Percentiles rank a stretch among this genome's conserved stretches.
Conservation (phyloP, 108 stramenopile species). For the Cyclotella atomus region DNA sequence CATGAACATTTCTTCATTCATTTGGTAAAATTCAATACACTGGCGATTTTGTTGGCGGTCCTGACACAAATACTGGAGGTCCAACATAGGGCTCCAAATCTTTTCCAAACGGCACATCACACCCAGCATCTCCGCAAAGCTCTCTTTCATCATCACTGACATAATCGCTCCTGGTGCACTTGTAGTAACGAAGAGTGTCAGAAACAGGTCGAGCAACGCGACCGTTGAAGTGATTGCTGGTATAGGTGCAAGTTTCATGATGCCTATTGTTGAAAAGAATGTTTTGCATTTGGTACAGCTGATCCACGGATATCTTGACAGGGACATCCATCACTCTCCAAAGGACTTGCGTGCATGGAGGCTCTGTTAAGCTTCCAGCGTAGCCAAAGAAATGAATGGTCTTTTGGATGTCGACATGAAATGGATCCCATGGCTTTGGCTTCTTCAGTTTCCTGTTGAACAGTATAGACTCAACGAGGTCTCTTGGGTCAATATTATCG, state of each 20-base stretch:
- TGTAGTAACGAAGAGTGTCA: constrained; percentile 18
- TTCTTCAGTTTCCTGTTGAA: constrained; percentile 27
- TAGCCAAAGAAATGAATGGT: constrained; percentile 78
- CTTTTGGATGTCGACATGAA: constrained; percentile 59
- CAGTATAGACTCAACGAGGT: neutral
- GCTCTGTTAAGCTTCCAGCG: constrained; percentile 79
- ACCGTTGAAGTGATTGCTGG: constrained; percentile 65
- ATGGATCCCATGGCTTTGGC: constrained; percentile 63
- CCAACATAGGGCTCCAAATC: constrained; percentile 29
- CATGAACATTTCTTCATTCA: too few species aligned
- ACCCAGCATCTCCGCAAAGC: constrained; percentile 30
- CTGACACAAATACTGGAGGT: constrained; percentile 29
- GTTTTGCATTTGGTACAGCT: constrained; percentile 69
- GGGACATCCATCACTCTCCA: constrained; percentile 79
- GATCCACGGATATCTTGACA: constrained; percentile 58
- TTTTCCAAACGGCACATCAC: constrained; percentile 30
- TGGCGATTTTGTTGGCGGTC: constrained; percentile 32
- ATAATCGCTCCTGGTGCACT: constrained; percentile 28
- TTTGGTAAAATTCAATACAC: neutral
- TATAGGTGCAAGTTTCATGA: constrained; percentile 49
- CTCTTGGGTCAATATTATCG: too few species aligned
- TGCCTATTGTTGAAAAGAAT: constrained; percentile 69
- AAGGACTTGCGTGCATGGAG: constrained; percentile 68
- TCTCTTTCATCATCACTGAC: constrained; percentile 42
- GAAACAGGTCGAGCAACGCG: constrained; percentile 73